phyloP scores from a whole-genome alignment of 441 rosid genomes.

The Mallotus repandus region DNA sequence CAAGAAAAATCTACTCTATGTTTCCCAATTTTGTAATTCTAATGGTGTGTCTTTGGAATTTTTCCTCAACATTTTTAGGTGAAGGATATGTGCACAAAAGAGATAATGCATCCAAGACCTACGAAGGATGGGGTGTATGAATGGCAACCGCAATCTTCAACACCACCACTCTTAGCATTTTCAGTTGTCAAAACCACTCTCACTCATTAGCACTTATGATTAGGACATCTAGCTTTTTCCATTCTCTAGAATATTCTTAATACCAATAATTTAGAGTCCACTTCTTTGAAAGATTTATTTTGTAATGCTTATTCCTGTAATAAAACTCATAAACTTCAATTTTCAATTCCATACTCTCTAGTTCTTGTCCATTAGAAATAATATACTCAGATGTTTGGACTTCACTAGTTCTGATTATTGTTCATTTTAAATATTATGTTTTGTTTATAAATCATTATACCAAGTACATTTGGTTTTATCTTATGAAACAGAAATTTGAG shows the following conservation, averaged over 20 bases:
- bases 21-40: neutral
- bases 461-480: neutral
- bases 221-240: too few species aligned
- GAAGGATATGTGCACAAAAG: neutral
- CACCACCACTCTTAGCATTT: neutral
- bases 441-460: too few species aligned
- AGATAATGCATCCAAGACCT: neutral
- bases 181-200: too few species aligned
- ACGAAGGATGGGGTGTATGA: neutral
- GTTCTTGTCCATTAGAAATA: too few species aligned
- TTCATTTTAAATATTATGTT: too few species aligned
- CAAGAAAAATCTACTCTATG: neutral
- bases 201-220: too few species aligned
- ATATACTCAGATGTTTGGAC: too few species aligned
- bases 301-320: neutral
- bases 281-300: neutral
- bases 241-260: too few species aligned
- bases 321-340: neutral
- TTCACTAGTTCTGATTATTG: too few species aligned
- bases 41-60: constrained; percentile 7
- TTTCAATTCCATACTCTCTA: too few species aligned
- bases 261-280: too few species aligned
- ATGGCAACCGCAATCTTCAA: neutral
- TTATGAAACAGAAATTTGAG: neutral
- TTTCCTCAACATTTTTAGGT: neutral